phyloP scores from a whole-genome alignment of 2,329 filamentous ascomycete species.

The Beauveria sp. region DNA sequence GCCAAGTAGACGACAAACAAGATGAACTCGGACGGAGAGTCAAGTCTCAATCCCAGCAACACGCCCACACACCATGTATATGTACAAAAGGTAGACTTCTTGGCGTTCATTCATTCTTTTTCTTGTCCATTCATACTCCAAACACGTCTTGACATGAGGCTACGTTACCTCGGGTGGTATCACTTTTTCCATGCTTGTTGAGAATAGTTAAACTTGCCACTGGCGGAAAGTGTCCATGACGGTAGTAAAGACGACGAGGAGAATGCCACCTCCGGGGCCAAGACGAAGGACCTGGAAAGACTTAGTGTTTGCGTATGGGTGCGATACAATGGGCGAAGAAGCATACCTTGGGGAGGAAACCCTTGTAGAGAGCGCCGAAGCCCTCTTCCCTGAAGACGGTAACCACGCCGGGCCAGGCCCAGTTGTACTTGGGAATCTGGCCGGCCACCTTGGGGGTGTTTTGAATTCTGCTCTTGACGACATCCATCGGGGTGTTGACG shows the following conservation, averaged over 20 bases:
- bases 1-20: neutral
- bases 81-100: neutral
- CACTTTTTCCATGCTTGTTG: neutral
- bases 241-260: conserved; percentile 79
- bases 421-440: conserved; percentile 89
- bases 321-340: conserved; percentile 26
- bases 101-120: neutral
- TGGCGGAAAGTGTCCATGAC: conserved; percentile 90
- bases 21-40: neutral
- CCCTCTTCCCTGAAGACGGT: conserved; percentile 92
- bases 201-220: conserved; percentile 22
- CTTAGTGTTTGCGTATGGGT: neutral
- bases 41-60: neutral
- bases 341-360: conserved; percentile 91
- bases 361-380: conserved; percentile 89
- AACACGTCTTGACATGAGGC: conserved; percentile 2
- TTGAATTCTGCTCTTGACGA: conserved; percentile 97
- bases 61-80: neutral
- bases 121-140: neutral
- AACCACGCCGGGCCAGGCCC: conserved; percentile 82
- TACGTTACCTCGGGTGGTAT: neutral
- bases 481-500: conserved; percentile 91
- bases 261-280: conserved; percentile 54
- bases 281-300: conserved; percentile 34
- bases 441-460: conserved; percentile 84